A percentile compares a stretch with the other conserved stretches of the same genome.
Evolutionary conservation across 2,329 filamentous ascomycete species (phyloP).

Genomic region (Rhynchosporium agropyri): DNA sequence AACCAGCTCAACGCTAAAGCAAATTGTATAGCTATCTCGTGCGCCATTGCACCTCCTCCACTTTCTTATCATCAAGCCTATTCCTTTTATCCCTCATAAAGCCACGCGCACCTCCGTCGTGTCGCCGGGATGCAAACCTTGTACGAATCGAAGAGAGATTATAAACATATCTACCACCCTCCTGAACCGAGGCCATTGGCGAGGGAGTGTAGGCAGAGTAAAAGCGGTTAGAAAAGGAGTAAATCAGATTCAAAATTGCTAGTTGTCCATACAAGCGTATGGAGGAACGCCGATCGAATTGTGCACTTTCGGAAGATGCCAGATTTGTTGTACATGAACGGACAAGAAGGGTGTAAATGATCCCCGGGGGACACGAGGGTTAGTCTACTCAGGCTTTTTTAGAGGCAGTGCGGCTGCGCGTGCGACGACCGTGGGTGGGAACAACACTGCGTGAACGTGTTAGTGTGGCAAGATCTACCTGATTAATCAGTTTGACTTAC

Average conservation of each 20-base stretch:
- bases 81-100: too few relatives aligned
- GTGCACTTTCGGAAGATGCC: not conserved
- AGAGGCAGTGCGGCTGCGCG: constrained; percentile 13
- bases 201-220: too few relatives aligned
- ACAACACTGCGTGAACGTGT: not conserved
- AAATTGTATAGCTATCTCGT: not conserved
- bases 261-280: not conserved
- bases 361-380: not conserved
- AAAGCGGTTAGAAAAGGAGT: not conserved
- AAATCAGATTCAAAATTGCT: constrained; percentile 5
- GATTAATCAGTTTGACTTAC: not conserved
- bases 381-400: not conserved
- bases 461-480: not conserved
- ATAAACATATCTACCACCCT: not conserved
- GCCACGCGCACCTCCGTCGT: too few relatives aligned
- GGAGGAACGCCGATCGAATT: not conserved
- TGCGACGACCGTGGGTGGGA: constrained; percentile 8
- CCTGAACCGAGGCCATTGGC: not conserved
- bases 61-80: constrained; percentile 10
- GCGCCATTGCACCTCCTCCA: not conserved
- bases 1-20: not conserved
- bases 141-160: not conserved
- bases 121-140: too few relatives aligned
- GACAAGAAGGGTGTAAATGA: not conserved
- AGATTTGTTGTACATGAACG: not conserved